These are phyloP conservation scores for Cutaneotrichosporon cutaneum DNA, from an alignment of 1,284 basidiomycete species.

Conservation along the genomic window DNA sequence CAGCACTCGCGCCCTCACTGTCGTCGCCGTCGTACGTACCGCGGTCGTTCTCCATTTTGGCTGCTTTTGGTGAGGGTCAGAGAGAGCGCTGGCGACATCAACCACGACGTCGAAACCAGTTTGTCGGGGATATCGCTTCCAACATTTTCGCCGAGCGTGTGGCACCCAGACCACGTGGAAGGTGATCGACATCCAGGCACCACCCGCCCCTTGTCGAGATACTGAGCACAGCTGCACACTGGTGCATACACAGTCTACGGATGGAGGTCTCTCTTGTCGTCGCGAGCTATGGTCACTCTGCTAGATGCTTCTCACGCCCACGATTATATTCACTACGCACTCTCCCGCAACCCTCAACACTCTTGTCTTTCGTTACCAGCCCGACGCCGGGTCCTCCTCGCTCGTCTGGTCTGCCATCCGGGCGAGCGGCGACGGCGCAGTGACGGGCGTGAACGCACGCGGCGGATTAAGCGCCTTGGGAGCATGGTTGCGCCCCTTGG, in stretches of 20 bases:
- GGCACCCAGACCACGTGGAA: neutral
- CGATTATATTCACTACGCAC: too few species aligned
- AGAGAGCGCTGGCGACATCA: constrained; percentile 1
- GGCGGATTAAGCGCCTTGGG: neutral
- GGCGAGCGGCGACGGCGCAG: neutral
- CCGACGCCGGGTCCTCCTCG: too few species aligned
- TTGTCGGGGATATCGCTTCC: neutral
- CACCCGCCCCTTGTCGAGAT: neutral
- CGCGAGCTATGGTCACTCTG: neutral
- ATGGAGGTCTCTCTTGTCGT: neutral
- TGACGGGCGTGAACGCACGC: neutral
- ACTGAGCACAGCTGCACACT: neutral
- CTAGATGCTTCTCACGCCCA: neutral
- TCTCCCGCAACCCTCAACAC: too few species aligned
- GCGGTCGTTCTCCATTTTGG: constrained; percentile 22
- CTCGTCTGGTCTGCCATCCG: too few species aligned
- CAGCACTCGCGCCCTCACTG: neutral
- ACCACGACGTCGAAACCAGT: neutral
- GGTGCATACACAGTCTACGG: neutral
- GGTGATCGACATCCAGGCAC: neutral
- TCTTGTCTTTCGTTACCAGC: too few species aligned
- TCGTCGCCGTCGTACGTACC: constrained; percentile 11
- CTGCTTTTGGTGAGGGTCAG: constrained; percentile 6
- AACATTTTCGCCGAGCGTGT: neutral
- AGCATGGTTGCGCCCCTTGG: too few species aligned